Conservation (phyloP, 176 grass and related monocot species). For the Aechmea fasciata region DNA sequence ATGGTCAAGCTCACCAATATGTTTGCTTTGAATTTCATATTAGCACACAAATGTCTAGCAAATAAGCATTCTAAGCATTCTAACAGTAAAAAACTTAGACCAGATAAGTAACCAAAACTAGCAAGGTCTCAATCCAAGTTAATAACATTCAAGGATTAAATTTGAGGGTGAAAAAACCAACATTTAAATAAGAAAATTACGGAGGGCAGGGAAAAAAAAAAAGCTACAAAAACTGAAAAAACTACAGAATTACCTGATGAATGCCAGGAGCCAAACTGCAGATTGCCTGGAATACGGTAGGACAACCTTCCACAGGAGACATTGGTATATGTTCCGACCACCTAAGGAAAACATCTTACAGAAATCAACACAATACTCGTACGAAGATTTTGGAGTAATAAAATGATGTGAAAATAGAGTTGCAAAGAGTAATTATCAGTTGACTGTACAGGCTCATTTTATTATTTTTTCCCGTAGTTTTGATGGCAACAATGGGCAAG, state of each 20-base stretch:
- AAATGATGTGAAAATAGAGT: background rate
- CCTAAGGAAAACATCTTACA: constrained; percentile 25
- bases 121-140: background rate
- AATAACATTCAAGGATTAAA: background rate
- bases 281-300: constrained; percentile 70
- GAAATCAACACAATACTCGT: constrained; percentile 1
- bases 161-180: background rate
- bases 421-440: background rate
- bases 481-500: background rate
- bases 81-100: too few species aligned
- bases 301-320: constrained; percentile 83
- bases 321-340: constrained; percentile 86
- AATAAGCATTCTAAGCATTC: too few species aligned
- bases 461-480: too few species aligned
- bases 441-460: background rate
- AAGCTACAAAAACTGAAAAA: background rate
- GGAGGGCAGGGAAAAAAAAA: background rate
- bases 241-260: constrained; percentile 43
- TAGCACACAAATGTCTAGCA: too few species aligned
- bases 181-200: constrained; percentile 4
- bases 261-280: constrained; percentile 62
- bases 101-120: background rate
- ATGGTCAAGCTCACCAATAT: too few species aligned
- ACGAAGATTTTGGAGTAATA: background rate
- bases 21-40: too few species aligned